Conservation (phyloP, 2,329 filamentous ascomycete species). For the Botrytis tulipae region DNA sequence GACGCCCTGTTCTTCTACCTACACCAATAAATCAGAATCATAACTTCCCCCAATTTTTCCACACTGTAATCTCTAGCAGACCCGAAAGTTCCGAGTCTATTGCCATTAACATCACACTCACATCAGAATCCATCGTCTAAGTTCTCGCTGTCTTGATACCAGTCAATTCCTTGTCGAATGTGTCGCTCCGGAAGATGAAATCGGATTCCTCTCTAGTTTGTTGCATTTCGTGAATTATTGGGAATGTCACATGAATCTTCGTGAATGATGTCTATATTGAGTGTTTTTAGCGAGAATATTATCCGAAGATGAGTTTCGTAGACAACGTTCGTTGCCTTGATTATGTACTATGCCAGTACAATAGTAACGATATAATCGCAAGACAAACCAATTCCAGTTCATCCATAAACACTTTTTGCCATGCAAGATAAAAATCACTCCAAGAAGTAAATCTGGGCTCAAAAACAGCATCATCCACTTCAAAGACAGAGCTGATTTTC, state of each 20-base stretch:
- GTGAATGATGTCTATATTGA: not conserved
- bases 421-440: not conserved
- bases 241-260: fast-evolving
- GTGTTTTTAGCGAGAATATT: not conserved
- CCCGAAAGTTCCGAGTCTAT: not conserved
- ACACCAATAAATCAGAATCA: not conserved
- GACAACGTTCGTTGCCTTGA: not conserved
- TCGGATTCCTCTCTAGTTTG: not conserved
- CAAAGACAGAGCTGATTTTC: not conserved
- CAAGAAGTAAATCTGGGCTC: not conserved
- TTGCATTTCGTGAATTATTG: not conserved
- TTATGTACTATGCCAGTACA: not conserved
- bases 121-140: not conserved
- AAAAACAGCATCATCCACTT: no score
- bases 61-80: not conserved
- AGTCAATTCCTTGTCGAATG: not conserved
- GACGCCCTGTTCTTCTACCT: not conserved
- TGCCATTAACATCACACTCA: not conserved
- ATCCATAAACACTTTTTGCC: not conserved
- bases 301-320: not conserved
- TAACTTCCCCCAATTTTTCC: not conserved
- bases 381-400: not conserved
- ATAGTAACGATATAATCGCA: not conserved
- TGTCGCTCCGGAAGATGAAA: not conserved
- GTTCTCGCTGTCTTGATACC: not conserved